These are phyloP conservation scores for Termitomyces sp. DNA, from an alignment of 768 basidiomycete species.

Conservation along the genomic window DNA sequence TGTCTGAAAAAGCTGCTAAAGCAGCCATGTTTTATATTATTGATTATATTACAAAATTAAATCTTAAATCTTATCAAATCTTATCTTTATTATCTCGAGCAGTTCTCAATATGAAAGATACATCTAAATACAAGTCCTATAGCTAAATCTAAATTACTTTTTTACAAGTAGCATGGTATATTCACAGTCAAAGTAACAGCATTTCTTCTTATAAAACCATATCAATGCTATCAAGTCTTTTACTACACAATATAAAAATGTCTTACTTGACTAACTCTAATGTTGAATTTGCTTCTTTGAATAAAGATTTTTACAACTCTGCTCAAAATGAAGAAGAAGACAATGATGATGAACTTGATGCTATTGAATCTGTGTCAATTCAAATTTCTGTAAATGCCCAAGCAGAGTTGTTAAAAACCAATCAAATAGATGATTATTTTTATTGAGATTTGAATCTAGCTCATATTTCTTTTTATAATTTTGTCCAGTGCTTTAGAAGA, in stretches of 20 bases:
- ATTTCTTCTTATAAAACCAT: constrained; percentile 22
- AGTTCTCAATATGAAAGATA: too few relatives aligned
- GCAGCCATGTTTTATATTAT: constrained; percentile 33
- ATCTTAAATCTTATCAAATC: constrained; percentile 19
- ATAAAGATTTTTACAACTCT: too few relatives aligned
- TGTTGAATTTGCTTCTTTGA: background rate
- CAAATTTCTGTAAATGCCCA: background rate
- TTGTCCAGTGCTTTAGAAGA: constrained; percentile 10
- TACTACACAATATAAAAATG: constrained; percentile 6
- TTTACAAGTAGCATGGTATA: too few relatives aligned
- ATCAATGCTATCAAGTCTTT: constrained; percentile 17
- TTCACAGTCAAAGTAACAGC: constrained; percentile 10
- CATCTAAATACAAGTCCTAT: too few relatives aligned
- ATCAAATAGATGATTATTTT: constrained; percentile 23
- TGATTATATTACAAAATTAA: constrained; percentile 30
- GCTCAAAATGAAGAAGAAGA: background rate
- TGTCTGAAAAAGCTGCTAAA: constrained; percentile 17
- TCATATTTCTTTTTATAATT: constrained; percentile 21
- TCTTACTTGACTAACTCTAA: too few relatives aligned
- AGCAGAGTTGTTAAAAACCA: constrained; percentile 9
- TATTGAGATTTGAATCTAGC: constrained; percentile 7
- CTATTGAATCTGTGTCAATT: background rate
- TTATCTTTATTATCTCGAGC: constrained; percentile 17
- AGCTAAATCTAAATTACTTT: too few relatives aligned
- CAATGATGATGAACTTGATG: too few relatives aligned